Conservation (phyloP, 768 basidiomycete species). For the Amanita rubescens region DNA sequence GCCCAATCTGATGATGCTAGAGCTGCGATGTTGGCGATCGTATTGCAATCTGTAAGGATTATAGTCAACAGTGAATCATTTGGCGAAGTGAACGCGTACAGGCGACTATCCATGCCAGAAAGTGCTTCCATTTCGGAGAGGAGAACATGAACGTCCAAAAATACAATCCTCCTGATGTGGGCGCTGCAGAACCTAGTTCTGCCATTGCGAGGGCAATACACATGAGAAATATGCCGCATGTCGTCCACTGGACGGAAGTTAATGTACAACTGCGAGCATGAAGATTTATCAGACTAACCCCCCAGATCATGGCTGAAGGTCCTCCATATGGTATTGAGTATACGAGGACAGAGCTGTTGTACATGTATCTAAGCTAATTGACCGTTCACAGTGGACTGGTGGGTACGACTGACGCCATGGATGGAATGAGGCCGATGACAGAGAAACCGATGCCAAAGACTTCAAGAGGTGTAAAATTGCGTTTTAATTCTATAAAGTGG, state of each 20-base stretch:
- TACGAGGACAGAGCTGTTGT: conserved; percentile 31
- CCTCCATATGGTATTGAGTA: conserved; percentile 56
- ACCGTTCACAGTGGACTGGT: background rate
- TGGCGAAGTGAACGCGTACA: conserved; percentile 24
- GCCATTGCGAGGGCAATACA: conserved; percentile 61
- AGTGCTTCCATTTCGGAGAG: conserved; percentile 34
- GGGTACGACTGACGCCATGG: conserved; percentile 39
- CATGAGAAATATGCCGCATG: conserved; percentile 56
- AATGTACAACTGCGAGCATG: too few species aligned
- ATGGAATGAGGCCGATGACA: conserved; percentile 59
- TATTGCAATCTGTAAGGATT: conserved; percentile 35
- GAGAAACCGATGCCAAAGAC: conserved; percentile 65
- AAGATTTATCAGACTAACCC: conserved; percentile 35
- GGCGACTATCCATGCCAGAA: conserved; percentile 50
- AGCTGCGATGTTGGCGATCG: conserved; percentile 42
- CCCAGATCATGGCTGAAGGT: conserved; percentile 68
- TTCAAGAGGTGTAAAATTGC: conserved; percentile 38
- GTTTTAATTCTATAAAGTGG: conserved; percentile 39
- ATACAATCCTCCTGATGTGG: conserved; percentile 66
- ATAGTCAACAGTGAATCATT: background rate
- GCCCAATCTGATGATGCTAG: conserved; percentile 62
- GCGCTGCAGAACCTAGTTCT: conserved; percentile 62
- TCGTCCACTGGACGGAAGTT: conserved; percentile 42
- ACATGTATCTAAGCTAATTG: too few species aligned
- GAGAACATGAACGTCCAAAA: conserved; percentile 45